Evolutionary conservation across 2,329 filamentous ascomycete species (phyloP).

Genomic region (Botrytis hyacinthi): DNA sequence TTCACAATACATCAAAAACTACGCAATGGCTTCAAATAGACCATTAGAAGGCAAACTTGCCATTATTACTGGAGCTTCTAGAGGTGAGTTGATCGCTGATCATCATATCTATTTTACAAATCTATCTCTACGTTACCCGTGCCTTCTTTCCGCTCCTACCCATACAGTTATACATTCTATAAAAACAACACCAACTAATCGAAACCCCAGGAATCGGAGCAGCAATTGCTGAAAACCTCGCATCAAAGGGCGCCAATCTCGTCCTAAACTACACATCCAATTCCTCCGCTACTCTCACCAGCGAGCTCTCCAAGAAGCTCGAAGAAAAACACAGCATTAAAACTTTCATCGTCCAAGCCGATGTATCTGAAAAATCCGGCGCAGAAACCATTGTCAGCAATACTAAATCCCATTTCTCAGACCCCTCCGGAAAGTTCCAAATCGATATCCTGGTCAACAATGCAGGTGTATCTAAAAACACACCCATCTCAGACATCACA

Average conservation of each 20-base stretch:
- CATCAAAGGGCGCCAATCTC: slow-evolving; percentile 62
- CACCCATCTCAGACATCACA: slow-evolving; percentile 60
- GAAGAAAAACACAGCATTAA: slow-evolving; percentile 55
- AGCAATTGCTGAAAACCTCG: slow-evolving; percentile 64
- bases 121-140: background rate
- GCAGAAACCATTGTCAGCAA: slow-evolving; percentile 58
- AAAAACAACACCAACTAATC: slow-evolving; percentile 4
- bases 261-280: slow-evolving; percentile 66
- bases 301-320: slow-evolving; percentile 56
- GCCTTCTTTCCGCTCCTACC: background rate
- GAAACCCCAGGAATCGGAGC: slow-evolving; percentile 64
- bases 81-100: slow-evolving; percentile 52
- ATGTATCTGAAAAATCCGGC: slow-evolving; percentile 62
- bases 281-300: slow-evolving; percentile 52
- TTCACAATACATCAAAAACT: slow-evolving; percentile 13
- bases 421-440: slow-evolving; percentile 53
- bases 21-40: slow-evolving; percentile 26
- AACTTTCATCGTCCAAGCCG: slow-evolving; percentile 65
- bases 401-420: slow-evolving; percentile 57
- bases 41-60: slow-evolving; percentile 71
- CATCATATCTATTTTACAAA: background rate
- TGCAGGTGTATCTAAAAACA: slow-evolving; percentile 69
- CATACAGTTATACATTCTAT: background rate
- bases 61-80: slow-evolving; percentile 75
- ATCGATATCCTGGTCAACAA: slow-evolving; percentile 89